These are phyloP conservation scores for Cicer cuneatum DNA, from an alignment of 306 rosid genomes.

Conservation along the genomic window DNA sequence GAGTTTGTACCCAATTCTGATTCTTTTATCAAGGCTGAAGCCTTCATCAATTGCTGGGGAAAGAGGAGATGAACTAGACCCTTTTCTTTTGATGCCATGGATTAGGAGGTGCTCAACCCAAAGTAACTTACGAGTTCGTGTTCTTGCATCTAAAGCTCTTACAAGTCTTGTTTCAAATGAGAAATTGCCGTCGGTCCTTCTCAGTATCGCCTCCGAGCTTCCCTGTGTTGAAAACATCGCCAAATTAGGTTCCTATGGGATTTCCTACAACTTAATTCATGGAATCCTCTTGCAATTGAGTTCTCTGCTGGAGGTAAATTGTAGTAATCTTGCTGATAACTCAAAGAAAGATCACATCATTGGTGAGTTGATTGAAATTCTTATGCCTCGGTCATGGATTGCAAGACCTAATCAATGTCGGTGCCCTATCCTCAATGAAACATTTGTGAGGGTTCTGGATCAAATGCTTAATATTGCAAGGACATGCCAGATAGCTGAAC, in stretches of 20 bases:
- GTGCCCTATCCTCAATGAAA: conserved; percentile 76
- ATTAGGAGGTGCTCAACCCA: conserved; percentile 88
- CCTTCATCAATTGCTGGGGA: conserved; percentile 92
- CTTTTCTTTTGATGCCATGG: conserved; percentile 84
- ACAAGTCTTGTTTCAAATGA: conserved; percentile 85
- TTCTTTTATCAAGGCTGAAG: conserved; percentile 86
- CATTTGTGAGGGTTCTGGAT: conserved; percentile 75
- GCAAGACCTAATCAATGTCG: conserved; percentile 66
- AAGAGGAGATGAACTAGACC: conserved; percentile 85
- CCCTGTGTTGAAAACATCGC: conserved; percentile 55
- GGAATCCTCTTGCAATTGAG: conserved; percentile 85
- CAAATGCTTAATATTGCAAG: conserved; percentile 82
- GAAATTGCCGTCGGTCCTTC: conserved; percentile 72
- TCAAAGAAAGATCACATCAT: conserved; percentile 74
- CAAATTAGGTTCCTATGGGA: conserved; percentile 38
- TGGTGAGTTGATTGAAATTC: conserved; percentile 65
- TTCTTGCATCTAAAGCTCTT: conserved; percentile 95
- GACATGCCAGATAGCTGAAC: conserved; percentile 53
- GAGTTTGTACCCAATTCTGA: conserved; percentile 91
- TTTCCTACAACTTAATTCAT: conserved; percentile 77
- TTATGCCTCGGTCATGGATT: conserved; percentile 67
- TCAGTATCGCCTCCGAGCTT: conserved; percentile 75
- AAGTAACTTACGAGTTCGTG: conserved; percentile 83
- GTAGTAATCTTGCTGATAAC: conserved; percentile 78
- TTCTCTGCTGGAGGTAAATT: conserved; percentile 77